Evolutionary conservation across 2,329 filamentous ascomycete genomes (phyloP), one percentile per base, ranked within the genome.

Genomic region (Gnomoniopsis sp.): DNA sequence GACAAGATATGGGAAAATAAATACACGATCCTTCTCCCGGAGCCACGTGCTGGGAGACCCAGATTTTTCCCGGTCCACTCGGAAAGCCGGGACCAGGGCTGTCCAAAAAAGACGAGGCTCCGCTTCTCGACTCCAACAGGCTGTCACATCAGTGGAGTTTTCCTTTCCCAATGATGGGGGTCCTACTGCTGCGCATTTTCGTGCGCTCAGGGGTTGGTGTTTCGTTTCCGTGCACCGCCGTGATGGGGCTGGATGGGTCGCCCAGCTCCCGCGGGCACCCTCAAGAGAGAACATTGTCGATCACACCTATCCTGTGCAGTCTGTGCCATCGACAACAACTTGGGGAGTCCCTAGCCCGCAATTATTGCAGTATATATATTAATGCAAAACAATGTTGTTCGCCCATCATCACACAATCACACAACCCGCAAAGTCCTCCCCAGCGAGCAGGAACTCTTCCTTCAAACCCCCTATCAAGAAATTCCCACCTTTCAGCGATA

Each of bases 51-150:
- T 38, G 34, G 14, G 10, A 3, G 38, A 22, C 34, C 34, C 23
- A 52, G n/a, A 43, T 26, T 21, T n/a, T 33, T 22, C 21, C 33
- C 33, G 33, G 33, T 33, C 47, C 54, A 51, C 48, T 43, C 54
- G 54, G 49, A 50, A 51, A n/a, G 33, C 54, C 47, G 47, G 54
- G 41, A 50, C 41, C 47, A 51, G 47, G 49, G 49, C 54, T 50
- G 48, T 51, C n/a, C 6, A 34, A 48, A 12, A 21, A 48, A 34
- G 36, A 30, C 30, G 36, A 21, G 51, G 51, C 38, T 36, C 49
- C 23, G 43, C n/a, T 30, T 30, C 26, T 10, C 49, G 36, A 41
- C 36, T 41, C 22, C 36, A 36, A 22, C 36, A 30, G 6, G 14
- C 41, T 21, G 49, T 43, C 49, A 26, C 49, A 43, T 52, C 49